Evolutionary conservation across 768 basidiomycete genomes (phyloP), one percentile per base, ranked within the genome.

Genomic region (Pleurotus giganteus): DNA sequence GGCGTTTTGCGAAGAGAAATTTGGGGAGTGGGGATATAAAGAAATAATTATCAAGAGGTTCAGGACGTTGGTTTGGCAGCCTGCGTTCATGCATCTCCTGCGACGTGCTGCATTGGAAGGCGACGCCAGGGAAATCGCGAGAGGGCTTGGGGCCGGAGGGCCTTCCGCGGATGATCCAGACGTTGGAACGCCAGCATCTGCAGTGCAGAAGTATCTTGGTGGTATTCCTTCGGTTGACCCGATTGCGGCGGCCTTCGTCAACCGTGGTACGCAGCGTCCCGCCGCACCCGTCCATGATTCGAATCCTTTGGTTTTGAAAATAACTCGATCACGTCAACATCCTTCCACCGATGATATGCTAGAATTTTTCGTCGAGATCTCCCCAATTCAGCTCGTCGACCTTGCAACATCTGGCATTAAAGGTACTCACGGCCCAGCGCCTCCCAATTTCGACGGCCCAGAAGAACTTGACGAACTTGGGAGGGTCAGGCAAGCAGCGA

Each of bases 21-120:
- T 87, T 57, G 74, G 66, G 54, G 87, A 89, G 60, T 91, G 89
- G 87, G 88, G 86, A 0, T 78, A 82, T 19, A 79, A 72, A 59
- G 77, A 81, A 15, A 70, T 76, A 12, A 84, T 91, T 42, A 71
- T 84, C 47, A 83, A 84, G 56, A 79, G 84, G 23, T 88, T 91
- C 64, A 72, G 85, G 58, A 82, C 75, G 7, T 74, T 86, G 5
- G 68, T 89, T 3, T 91, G 88, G 82, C 76, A 78, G 1, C 75
- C 79, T 2, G 78, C 82, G 2, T 73, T 86, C 4, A 76, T 85
- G 53, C 77, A 83, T 50, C 73, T 80, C 12, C 67, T 89, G 17
- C 73, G 86, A 27, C 77, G 81, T 8, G 71, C 69, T 24, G 75
- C 79, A 12, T 45, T 86, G 15, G 68, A 79, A 37, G 58, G 58